Conservation (phyloP, 2,329 filamentous ascomycete genomes). For the Aspergillus arachidicola region DNA sequence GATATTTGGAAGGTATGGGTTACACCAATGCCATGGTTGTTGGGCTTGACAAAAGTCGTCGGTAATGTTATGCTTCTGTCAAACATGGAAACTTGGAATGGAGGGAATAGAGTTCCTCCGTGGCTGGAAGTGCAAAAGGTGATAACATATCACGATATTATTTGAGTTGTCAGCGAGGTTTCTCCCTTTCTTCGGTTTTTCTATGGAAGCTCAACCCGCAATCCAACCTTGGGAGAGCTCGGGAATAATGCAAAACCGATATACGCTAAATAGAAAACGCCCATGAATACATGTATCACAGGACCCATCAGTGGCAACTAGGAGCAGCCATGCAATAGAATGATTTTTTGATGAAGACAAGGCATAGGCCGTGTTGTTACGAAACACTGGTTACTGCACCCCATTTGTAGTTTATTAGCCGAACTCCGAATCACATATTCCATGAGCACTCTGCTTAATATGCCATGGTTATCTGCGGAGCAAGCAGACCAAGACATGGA, state of each 20-base stretch:
- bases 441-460: not conserved
- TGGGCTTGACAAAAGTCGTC: not conserved
- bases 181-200: not conserved
- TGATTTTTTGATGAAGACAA: not conserved
- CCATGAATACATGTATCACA: not conserved
- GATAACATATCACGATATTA: not conserved
- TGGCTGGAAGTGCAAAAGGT: not conserved
- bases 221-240: not conserved
- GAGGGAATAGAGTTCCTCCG: not conserved
- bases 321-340: not conserved
- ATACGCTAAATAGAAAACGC: not conserved
- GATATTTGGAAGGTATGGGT: not conserved
- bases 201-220: not conserved
- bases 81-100: not conserved
- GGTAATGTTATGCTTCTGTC: constrained; percentile 7
- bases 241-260: not conserved
- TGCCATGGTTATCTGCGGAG: not conserved
- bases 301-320: not conserved
- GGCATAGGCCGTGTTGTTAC: not conserved
- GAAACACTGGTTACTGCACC: not conserved
- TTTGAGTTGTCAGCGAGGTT: not conserved
- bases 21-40: not conserved
- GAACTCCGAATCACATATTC: not conserved
- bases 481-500: not conserved
- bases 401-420: not conserved